Base-by-base conservation (phyloP, 805 yeast genomes). In the Huiozyma sinensis region DNA sequence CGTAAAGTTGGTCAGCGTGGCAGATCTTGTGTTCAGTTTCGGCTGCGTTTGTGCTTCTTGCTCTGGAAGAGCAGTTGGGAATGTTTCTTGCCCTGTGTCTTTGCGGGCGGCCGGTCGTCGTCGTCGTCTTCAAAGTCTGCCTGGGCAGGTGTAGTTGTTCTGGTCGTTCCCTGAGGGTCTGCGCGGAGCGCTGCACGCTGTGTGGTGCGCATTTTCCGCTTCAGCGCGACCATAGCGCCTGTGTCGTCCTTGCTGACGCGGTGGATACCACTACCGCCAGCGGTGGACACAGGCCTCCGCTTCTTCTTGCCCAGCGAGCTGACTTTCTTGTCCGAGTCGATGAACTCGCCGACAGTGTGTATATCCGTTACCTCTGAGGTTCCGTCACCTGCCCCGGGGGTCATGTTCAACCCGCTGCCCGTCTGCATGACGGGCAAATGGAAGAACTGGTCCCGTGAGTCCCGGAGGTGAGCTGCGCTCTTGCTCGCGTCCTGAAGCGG, bases 311-410 rank as follows among this genome's bases (percentile, higher is more conserved):
- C 49, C 24, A 63, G 43, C 3, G 65, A 50, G 12, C 52, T 53
- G 3, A 63, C 49, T 34, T 61, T 62, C 47, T 63, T 61, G 38
- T 63, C 61, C 38, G 63, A 57, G 11, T 54, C 46, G 7, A 63
- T 54, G 38, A 63, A 63, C 42, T 63, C 66, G 13, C 67, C 67
- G 8, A 63, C 55, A 6, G 67, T 63, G 28, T 57, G 55, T 7
- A 63, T 61, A 40, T 61, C 67, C 38, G 48, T n/a, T 41, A 40
- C 11, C 34, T 24, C 31, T 36, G 42, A 7, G 24, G 13, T 5
- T 17, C 24, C 24, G 12, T 32, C 29, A 17, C 37, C 7, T 36
- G 32, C 13, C 31, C 30, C n/a, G 34, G 33, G 1, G 12, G 43
- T 51, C 35, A 62, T 50, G 39, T 49, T 51, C n/a, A 63, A 41